Base-by-base conservation (phyloP, 2,329 filamentous ascomycete genomes). In the Exophiala sp. region DNA sequence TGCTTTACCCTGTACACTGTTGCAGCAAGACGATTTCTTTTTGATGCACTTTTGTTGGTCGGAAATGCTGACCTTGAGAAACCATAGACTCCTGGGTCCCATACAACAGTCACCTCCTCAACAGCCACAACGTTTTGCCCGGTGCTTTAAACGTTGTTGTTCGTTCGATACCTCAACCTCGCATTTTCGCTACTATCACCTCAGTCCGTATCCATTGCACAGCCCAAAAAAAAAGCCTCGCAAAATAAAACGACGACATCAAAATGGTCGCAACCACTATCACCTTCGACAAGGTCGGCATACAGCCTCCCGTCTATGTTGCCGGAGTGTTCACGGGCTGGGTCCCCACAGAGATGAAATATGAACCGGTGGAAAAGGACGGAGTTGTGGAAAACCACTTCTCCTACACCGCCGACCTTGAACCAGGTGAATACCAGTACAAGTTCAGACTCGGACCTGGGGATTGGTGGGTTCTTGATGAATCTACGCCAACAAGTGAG, bases 391-490 rank as follows among this genome's bases (percentile, higher is more conserved):
- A 82, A 46, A 69, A 79, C 50, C 63, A 75, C 10, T 89, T 86
- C 63, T 72, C 67, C 37, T 79, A 79, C 50, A 66, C 73, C 1
- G 71, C 87, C 38, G 64, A 73, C 29, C 72, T 78, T 6, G 70
- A 78, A 14, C 70, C 77, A 18, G 77, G 77, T 18, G 75, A 79
- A 50, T 79, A 87, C 57, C 81, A 86, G 61, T 90, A 88, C 74
- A 89, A 88, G 66, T 85, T 89, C 59, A 77, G 83, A 23, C 70
- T 85, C 29, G 84, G 83, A 8, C 65, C 73, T 16, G 79, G 79
- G 41, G 77, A 86, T 56, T 86, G 81, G 79, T 87, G 84, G 84
- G 72, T 81, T 19, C 66, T 86, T 39, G 79, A 88, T 58, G 80
- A 86, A 50, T 71, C 70, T 38, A 72, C 75, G 46, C 76, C 79